These are phyloP conservation scores for Diversispora eburnea DNA, from an alignment of 192 early-diverging fungal species.

Conservation along the genomic window DNA sequence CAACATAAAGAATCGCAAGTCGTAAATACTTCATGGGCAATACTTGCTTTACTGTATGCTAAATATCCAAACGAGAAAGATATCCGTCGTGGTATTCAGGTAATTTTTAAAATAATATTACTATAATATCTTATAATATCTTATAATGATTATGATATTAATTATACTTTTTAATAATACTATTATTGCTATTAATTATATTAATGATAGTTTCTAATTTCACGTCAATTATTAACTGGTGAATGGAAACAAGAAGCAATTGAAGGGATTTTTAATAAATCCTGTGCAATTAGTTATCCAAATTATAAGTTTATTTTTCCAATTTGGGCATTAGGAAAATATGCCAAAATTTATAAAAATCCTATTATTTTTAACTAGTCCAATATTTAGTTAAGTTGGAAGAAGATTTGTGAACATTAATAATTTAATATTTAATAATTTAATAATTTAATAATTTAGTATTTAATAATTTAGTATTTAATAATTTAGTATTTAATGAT, in stretches of 20 bases:
- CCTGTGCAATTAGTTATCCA: constrained; percentile 80
- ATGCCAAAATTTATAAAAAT: constrained; percentile 69
- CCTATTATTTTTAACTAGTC: neutral
- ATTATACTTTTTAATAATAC: neutral
- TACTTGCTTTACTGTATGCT: constrained; percentile 87
- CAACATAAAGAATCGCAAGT: constrained; percentile 80
- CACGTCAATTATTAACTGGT: constrained; percentile 82
- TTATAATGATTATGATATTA: neutral
- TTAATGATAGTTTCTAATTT: constrained; percentile 66
- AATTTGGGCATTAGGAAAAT: constrained; percentile 87
- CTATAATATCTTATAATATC: neutral
- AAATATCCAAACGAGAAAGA: constrained; percentile 70
- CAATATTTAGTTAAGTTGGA: too few relatives aligned
- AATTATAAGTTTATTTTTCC: constrained; percentile 94
- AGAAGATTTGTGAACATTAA: too few relatives aligned
- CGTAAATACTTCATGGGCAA: constrained; percentile 85
- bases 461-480: too few relatives aligned
- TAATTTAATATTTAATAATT: too few relatives aligned
- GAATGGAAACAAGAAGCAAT: constrained; percentile 96
- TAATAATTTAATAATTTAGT: too few relatives aligned
- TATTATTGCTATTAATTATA: neutral
- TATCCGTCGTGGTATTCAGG: constrained; percentile 63
- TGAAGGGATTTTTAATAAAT: constrained; percentile 98
- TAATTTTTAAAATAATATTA: constrained; percentile 14
- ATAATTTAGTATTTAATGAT: too few relatives aligned